phyloP scores from a whole-genome alignment of 352 stramenopile species.

The Phytophthora rubi region DNA sequence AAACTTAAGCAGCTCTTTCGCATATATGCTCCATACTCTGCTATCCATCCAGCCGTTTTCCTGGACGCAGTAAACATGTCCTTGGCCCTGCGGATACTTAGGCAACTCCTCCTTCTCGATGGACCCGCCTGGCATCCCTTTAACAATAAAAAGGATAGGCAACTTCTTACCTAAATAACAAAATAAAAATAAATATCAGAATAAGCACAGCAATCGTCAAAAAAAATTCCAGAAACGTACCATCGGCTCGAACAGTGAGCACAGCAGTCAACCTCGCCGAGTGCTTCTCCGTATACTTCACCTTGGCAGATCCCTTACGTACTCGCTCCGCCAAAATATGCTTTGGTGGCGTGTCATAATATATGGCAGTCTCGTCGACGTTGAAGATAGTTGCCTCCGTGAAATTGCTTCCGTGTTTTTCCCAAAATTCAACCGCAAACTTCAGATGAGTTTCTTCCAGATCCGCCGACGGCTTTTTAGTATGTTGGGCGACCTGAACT shows the following conservation, averaged over 20 bases:
- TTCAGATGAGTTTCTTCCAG: neutral
- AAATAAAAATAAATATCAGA: neutral
- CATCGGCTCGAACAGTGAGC: neutral
- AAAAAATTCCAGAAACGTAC: neutral
- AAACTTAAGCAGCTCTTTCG: neutral
- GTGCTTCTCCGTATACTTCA: neutral
- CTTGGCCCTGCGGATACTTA: neutral
- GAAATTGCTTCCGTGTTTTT: neutral
- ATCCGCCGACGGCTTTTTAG: neutral
- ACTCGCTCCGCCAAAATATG: neutral
- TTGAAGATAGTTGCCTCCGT: neutral
- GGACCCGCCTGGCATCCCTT: neutral
- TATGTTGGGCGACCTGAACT: neutral
- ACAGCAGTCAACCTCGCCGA: neutral
- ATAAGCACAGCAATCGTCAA: neutral
- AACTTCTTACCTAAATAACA: neutral
- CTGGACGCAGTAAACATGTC: neutral
- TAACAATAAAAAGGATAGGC: neutral
- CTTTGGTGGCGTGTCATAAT: neutral
- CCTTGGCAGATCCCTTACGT: neutral
- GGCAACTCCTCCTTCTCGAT: neutral
- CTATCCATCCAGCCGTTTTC: neutral
- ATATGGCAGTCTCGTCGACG: neutral
- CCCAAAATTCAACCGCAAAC: neutral
- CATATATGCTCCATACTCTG: neutral